Conservation (phyloP, 2,329 filamentous ascomycete genomes). For the Sporothrix variecibatus region DNA sequence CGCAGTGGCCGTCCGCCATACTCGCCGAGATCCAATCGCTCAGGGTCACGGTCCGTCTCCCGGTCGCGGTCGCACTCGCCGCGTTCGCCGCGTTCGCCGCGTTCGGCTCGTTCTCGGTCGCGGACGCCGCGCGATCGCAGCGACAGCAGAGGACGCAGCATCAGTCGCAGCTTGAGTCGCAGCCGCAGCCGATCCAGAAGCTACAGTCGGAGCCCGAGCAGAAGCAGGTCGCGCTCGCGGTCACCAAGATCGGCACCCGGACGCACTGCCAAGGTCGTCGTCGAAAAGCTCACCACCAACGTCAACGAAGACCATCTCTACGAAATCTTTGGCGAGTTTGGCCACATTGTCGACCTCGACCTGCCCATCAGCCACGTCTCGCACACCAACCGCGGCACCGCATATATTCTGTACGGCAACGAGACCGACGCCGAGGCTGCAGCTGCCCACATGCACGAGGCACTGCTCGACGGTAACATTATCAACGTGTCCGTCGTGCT, state of each 20-base stretch:
- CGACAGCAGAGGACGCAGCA: slow-evolving; percentile 30
- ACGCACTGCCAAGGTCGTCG: slow-evolving; percentile 68
- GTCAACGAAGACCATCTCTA: slow-evolving; percentile 83
- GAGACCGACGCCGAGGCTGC: slow-evolving; percentile 81
- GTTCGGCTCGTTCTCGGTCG: neutral
- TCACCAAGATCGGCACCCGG: neutral
- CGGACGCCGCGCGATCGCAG: slow-evolving; percentile 31
- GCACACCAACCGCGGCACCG: slow-evolving; percentile 75
- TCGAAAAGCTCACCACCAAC: slow-evolving; percentile 94
- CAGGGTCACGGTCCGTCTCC: slow-evolving; percentile 5
- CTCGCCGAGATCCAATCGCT: neutral
- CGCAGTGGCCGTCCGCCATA: neutral
- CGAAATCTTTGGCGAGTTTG: slow-evolving; percentile 91
- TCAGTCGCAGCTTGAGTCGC: slow-evolving; percentile 37
- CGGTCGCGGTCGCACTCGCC: slow-evolving; percentile 2
- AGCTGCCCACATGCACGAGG: slow-evolving; percentile 96
- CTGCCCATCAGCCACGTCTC: slow-evolving; percentile 83
- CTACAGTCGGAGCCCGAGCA: neutral
- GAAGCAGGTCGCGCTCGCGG: slow-evolving; percentile 32
- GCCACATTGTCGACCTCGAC: slow-evolving; percentile 81
- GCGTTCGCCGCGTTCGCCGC: neutral
- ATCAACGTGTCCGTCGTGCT: slow-evolving; percentile 89
- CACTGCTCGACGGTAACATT: slow-evolving; percentile 80
- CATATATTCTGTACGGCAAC: slow-evolving; percentile 82
- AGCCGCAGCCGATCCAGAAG: slow-evolving; percentile 13